Evolutionary conservation across 2,329 filamentous ascomycete genomes (phyloP), one percentile per base, ranked within the genome.

Genomic region (Trichoderma koningii): DNA sequence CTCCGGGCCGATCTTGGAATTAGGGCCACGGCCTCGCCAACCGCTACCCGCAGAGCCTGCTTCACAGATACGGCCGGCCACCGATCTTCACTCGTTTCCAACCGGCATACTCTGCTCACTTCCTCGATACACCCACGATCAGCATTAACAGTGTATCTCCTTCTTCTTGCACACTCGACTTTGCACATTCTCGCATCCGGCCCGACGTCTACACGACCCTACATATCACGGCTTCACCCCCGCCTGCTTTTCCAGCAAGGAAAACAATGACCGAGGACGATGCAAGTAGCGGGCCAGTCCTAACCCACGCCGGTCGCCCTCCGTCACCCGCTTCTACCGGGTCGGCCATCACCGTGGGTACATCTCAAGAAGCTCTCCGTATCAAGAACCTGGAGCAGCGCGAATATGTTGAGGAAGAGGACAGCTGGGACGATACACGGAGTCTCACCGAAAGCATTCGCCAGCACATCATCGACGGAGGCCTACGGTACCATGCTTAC

Each of bases 381-480:
- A 75, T 77, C 38, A 71, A 73, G 42, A 71, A 70, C 60, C 72
- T 77, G 45, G 76, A 77, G 42, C 68, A 72, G n/a, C 75, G 75
- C 64, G 72, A 76, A 3, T 63, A 63, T 21, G 69, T 68, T 15
- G 56, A 68, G 10, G 68, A 71, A 21, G 68, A 66, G 30, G 66
- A 65, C 15, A 42, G 57, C 26, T 70, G 70, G 30, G 75, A 76
- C 50, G 77, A 80, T 34, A 80, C 77, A 2, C 72, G 73, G 45
- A 80, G 78, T 55, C 70, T 80, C 52, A 79, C 78, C 5, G 76
- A 79, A 5, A 80, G 78, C 66, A 78, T 80, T 65, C 76, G 77
- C 28, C 76, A 79, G 45, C 78, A 80, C 61, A 76, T 79, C 61
- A 73, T 79, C 63, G 79, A 80, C 23, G 76, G 78, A 10, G 74